phyloP scores from a whole-genome alignment of 768 basidiomycete genomes.

The Rhizopogon vulgaris region DNA sequence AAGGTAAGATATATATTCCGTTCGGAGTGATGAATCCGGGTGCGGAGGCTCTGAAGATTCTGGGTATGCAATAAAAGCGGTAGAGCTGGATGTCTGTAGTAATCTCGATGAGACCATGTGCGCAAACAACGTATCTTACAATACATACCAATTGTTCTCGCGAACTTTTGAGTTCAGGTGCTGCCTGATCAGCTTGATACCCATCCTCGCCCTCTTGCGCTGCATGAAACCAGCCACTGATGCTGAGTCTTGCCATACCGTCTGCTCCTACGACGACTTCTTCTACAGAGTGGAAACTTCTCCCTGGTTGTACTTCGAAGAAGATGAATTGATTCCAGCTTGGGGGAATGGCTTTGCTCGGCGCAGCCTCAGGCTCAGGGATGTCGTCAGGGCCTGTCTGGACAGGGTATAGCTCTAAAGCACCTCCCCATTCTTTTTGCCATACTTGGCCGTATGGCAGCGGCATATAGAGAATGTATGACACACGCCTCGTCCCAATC shows the following conservation, averaged over 20 bases:
- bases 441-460: slow-evolving; percentile 67
- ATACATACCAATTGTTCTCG: slow-evolving; percentile 85
- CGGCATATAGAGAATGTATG: slow-evolving; percentile 97
- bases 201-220: slow-evolving; percentile 90
- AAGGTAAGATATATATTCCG: slow-evolving; percentile 65
- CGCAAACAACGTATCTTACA: background rate
- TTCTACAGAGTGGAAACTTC: slow-evolving; percentile 94
- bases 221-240: slow-evolving; percentile 97
- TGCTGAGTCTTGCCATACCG: slow-evolving; percentile 71
- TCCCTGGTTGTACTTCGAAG: slow-evolving; percentile 90
- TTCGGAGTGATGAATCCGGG: slow-evolving; percentile 47
- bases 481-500: slow-evolving; percentile 88
- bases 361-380: slow-evolving; percentile 62
- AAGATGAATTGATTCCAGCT: slow-evolving; percentile 88
- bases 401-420: slow-evolving; percentile 88
- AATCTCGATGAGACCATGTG: slow-evolving; percentile 7
- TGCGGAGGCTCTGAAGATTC: slow-evolving; percentile 40
- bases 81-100: slow-evolving; percentile 55
- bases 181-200: slow-evolving; percentile 47
- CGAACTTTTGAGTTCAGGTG: slow-evolving; percentile 61
- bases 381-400: slow-evolving; percentile 46
- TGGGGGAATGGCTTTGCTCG: slow-evolving; percentile 64
- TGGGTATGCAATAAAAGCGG: slow-evolving; percentile 51
- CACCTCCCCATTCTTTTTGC: slow-evolving; percentile 89
- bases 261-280: slow-evolving; percentile 85